Base-by-base conservation (phyloP, 495 filamentous ascomycete species). In the Aspergillus olivimuriae region DNA sequence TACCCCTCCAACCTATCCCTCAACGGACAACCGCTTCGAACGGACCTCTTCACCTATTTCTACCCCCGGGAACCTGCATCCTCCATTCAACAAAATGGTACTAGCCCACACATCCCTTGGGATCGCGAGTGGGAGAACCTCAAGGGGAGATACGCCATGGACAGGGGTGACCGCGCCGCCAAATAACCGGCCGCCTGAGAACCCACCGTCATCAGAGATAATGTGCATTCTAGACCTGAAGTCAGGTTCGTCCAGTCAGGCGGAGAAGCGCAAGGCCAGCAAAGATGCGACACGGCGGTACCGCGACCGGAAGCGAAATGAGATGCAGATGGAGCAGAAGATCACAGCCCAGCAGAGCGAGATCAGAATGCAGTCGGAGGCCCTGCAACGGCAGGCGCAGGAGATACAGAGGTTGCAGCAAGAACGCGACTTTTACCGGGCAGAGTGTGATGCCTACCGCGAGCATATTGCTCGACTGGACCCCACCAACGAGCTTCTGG, bases 221-320 rank as follows among this genome's bases (percentile, higher is more conserved):
- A 79, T 80, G 41, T 79, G 87, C 45, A 70, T 63, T 10, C 32
- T 71, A 20, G 78, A 94, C 55, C 75, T 86, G 50, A 87, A 89
- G 48, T 82, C 83, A 47, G 90, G 82, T 15, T 94, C 86, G 44
- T 87, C 84, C 50, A 82, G 82, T 50, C 84, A 87, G 52, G 88
- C 94, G 49, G 87, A 94, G 68, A 97, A 95, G 64, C 75, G 87
- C 39, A 87, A 88, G 66, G 83, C 89, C 31, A 98, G 97, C 59
- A 94, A 92, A 37, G 87, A 87, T 35, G 92, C 92, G 6, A 95
- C 89, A 31, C 82, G 89, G 44, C 72, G 92, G 32, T 96, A 96
- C 54, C 82, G 92, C 42, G 81, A 86, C 57, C 76, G 91, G 41
- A 97, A 96, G 61, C 84, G 92, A 55, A 89, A 88, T 55, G 91